Percentiles rank a stretch among this genome's conserved stretches.
Conservation (phyloP, 139 green algal species). For the Volvox africanus region DNA sequence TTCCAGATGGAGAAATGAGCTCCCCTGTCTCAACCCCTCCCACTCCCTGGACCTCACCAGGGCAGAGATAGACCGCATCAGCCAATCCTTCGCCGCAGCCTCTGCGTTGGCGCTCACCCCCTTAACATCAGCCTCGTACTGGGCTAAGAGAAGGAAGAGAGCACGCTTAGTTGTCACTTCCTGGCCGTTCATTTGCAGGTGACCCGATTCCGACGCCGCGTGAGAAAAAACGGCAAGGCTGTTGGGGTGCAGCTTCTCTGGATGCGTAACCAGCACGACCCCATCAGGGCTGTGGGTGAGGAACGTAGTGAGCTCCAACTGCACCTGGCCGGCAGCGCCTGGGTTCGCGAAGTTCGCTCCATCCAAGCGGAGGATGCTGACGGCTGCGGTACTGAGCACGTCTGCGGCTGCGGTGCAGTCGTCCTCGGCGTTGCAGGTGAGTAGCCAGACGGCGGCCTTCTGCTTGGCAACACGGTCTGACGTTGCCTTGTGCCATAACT, state of each 20-base stretch:
- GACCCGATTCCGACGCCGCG: slow-evolving; percentile 8
- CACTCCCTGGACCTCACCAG: background rate
- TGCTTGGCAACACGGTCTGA: background rate
- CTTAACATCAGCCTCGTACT: background rate
- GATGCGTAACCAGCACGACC: slow-evolving; percentile 12
- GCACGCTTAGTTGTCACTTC: background rate
- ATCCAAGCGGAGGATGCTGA: background rate
- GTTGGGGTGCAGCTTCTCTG: slow-evolving; percentile 23
- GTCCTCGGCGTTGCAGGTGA: background rate
- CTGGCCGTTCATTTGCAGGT: slow-evolving; percentile 28
- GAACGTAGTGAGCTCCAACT: background rate
- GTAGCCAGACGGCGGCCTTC: slow-evolving; percentile 25
- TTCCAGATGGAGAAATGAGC: too few relatives aligned
- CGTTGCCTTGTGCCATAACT: background rate
- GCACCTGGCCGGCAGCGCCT: background rate
- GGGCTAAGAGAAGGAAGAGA: slow-evolving; percentile 3
- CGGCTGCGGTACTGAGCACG: background rate
- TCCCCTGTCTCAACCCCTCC: too few relatives aligned
- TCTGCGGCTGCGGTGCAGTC: background rate
- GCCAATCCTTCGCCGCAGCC: slow-evolving; percentile 20
- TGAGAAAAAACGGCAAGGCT: slow-evolving; percentile 18
- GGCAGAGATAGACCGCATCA: background rate
- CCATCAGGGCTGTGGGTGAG: background rate
- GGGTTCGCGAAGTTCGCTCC: background rate
- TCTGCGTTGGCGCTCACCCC: background rate